Conservation (phyloP, 75 land plant genomes). For the Pinus tabuliformis region DNA sequence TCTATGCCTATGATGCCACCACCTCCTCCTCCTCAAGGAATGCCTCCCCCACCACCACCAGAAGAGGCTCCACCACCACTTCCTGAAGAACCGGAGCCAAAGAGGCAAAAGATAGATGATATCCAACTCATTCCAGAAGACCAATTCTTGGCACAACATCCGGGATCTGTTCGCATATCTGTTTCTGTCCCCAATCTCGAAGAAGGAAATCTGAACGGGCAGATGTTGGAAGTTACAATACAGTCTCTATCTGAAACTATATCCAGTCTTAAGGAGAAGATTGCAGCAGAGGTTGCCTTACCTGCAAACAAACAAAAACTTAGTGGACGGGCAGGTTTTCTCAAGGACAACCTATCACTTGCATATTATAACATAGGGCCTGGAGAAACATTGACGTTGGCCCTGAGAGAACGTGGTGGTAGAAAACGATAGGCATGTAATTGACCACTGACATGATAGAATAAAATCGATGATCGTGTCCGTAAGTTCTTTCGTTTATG, state of each 20-base stretch:
- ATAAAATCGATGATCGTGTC: no score
- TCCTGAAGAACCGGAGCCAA: no score
- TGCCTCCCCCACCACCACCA: no score
- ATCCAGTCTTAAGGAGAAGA: conserved; percentile 85
- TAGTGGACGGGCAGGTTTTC: conserved; percentile 84
- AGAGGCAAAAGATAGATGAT: no score
- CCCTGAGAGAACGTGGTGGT: conserved; percentile 98
- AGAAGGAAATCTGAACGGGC: conserved; percentile 96
- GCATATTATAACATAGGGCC: conserved; percentile 88
- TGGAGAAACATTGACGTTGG: conserved; percentile 73
- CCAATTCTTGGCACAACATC: no score
- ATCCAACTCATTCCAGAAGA: no score
- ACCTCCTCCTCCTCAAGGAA: no score
- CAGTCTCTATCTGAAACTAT: conserved; percentile 85
- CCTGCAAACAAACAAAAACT: conserved; percentile 97
- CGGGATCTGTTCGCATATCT: conserved; percentile 77
- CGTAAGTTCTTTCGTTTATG: no score
- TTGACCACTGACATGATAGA: no score
- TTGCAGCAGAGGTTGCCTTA: conserved; percentile 85
- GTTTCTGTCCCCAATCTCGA: conserved; percentile 85
- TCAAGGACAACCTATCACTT: conserved; percentile 91
- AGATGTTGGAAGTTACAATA: conserved; percentile 74
- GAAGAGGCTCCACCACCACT: no score
- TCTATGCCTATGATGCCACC: no score
- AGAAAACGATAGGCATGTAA: conserved; percentile 51